These are phyloP conservation scores for Straminergon stramineum DNA, from an alignment of 225 moss, liverwort and hornwort genomes.

Conservation along the genomic window DNA sequence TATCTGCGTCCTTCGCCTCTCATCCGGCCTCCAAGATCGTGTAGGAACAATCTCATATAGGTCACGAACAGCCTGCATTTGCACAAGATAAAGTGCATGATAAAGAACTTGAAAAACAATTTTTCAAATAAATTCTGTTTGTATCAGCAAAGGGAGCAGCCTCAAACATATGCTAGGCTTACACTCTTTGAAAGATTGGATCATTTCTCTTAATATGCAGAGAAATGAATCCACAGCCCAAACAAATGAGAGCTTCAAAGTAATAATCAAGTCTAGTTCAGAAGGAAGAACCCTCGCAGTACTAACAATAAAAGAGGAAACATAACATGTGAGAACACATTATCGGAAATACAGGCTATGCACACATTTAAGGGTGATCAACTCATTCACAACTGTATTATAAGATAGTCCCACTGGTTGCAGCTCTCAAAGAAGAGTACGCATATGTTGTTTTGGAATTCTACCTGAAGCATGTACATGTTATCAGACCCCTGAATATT, in stretches of 20 bases:
- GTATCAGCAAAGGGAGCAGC: neutral
- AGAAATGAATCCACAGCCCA: neutral
- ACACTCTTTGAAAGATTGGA: neutral
- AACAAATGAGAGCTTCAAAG: neutral
- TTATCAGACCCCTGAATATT: slow-evolving; percentile 40
- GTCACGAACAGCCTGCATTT: slow-evolving; percentile 70
- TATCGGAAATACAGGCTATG: neutral
- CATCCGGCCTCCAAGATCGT: slow-evolving; percentile 35
- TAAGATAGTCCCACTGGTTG: neutral
- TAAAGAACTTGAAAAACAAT: neutral
- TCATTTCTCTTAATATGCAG: neutral
- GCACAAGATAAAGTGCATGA: neutral
- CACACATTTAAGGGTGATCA: neutral
- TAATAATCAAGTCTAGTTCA: neutral
- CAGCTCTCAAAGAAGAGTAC: neutral
- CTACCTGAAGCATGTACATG: slow-evolving; percentile 77
- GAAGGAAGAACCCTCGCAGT: neutral
- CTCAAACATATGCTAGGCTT: neutral
- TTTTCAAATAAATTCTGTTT: neutral
- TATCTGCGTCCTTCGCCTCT: slow-evolving; percentile 44
- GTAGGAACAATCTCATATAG: slow-evolving; percentile 68
- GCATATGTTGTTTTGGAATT: neutral
- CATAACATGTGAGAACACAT: neutral
- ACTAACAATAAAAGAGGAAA: neutral
- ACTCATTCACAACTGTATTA: neutral